Evolutionary conservation across 176 grass and related monocot species (phyloP), one percentile per base, ranked within the genome.

Genomic region (Echinochloa phyllopogon): DNA sequence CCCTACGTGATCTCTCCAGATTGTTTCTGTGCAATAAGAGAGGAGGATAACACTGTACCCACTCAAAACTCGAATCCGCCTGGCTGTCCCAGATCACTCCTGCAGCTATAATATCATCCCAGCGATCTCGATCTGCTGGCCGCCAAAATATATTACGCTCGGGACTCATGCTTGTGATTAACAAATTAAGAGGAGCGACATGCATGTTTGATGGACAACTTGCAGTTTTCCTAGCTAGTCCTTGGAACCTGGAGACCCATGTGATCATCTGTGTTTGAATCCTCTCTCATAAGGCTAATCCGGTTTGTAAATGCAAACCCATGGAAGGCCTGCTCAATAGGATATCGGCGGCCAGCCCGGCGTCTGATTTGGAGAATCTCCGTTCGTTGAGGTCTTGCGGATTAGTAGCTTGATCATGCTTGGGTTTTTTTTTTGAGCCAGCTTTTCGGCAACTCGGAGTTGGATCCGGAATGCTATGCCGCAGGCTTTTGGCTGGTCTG

Each of bases 161-260:
- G 83, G 8, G 52, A 12, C 17, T 21, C 62, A 20, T 42, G 62
- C 78, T 20, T 59, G 25, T 1, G 13, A 37, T 80, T 23, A 82
- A 48, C 24, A 72, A 52, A 49, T 2, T 6, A 14, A 8, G 42
- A 41, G 43, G 16, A 65, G 25, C 48, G 41, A 27, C 44, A 51
- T 74, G 55, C 44, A 51, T 74, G 55, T 36, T 10, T 74, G 29
- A 6, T 24, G n/a, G n/a, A 18, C 25, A 66, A 39, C 23, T 38
- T 78, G 40, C 23, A 4, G 49, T 16, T 76, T 66, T 21, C 0
- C 0, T 53, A 50, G 12, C 0, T 53, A 50, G 12, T 8, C 72
- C 61, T 44, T 76, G 48, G 10, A 84, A 84, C 48, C 61, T 36
- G 48, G 60, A 82, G 25, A 9, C 17, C 44, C 44, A 63, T 69